Percentiles rank a stretch among this genome's conserved stretches.
Evolutionary conservation across 371 early-diverging fungal species (phyloP).

Genomic region (Polyrhizophydium stewartii): DNA sequence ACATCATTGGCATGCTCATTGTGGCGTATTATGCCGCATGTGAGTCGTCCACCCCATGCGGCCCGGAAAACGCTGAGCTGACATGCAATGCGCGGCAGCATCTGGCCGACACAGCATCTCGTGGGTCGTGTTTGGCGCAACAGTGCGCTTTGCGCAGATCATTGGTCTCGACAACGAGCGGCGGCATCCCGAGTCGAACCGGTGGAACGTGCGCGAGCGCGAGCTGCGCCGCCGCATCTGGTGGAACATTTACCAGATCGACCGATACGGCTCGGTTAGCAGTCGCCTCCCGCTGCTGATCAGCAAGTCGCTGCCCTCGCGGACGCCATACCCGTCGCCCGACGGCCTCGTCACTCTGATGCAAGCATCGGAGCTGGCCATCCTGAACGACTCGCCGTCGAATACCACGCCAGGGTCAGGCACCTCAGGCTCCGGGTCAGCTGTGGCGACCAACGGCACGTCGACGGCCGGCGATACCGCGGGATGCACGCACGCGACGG

Average conservation of each 20-base stretch:
- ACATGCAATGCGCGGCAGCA: too few relatives aligned
- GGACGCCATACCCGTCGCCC: neutral
- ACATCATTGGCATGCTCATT: neutral
- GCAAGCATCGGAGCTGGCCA: too few relatives aligned
- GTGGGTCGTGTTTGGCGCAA: neutral
- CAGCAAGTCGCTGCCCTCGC: neutral
- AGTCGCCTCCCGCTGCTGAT: neutral
- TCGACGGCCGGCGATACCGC: too few relatives aligned
- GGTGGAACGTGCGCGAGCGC: neutral
- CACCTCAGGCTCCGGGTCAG: too few relatives aligned
- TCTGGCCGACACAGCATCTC: neutral
- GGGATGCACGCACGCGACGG: too few relatives aligned
- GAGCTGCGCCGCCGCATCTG: neutral
- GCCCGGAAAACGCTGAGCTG: too few relatives aligned
- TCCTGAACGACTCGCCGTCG: too few relatives aligned
- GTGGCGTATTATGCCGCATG: neutral
- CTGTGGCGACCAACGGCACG: too few relatives aligned
- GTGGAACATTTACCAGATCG: neutral
- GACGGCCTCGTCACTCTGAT: neutral
- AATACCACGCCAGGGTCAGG: too few relatives aligned
- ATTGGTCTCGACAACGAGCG: constrained; percentile 1
- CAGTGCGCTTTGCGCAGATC: neutral
- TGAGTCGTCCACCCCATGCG: too few relatives aligned
- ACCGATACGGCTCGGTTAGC: neutral
- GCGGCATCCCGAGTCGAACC: neutral